Evolutionary conservation across 2,329 filamentous ascomycete genomes (phyloP), one percentile per base, ranked within the genome.

Genomic region (Phialophora chinensis): DNA sequence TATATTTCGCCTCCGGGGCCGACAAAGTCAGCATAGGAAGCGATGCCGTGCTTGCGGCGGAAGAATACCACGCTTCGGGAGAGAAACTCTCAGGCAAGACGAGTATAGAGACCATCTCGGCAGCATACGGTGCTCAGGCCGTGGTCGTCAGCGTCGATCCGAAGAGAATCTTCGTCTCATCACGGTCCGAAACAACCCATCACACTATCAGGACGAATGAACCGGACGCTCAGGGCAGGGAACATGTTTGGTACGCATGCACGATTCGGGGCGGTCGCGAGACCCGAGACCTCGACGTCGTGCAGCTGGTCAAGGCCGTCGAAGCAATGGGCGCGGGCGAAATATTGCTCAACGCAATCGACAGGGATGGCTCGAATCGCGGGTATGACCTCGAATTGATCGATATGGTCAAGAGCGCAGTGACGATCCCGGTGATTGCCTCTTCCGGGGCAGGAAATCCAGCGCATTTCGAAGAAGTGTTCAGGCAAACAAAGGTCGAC

Each of bases 11-110:
- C 78, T 93, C 90, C 52, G 95, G 95, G 67, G 95, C 95, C 29
- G 95, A 99, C 82, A 99, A 99, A 81, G 93, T 99, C 63, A 96
- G 91, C 59, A 97, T 99, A 75, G 95, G 95, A 10, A 96, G 91
- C 7, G 95, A 99, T 78, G 95, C 95, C 63, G 96, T 99, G 29
- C 85, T 89, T 53, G 95, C 95, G 35, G 95, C 95, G 0, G 93
- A 98, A 78, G 90, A 94, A 74, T 99, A 96, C 82, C 92, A 93
- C 79, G 84, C 86, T 10, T 83, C 84, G 11, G 90, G 90, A 29
- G 84, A 86, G 72, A 87, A 85, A 63, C 83, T 96, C 42, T 88
- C 86, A 23, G 93, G 94, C 47, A 90, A 86, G 74, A 97, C 94
- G 0, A 93, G 95, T 63, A 97, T 99, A 75, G 96, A 99, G 83